Percentiles rank a stretch among this genome's conserved stretches.
Conservation (phyloP, 805 yeast species). For the Candida nitratophila region DNA sequence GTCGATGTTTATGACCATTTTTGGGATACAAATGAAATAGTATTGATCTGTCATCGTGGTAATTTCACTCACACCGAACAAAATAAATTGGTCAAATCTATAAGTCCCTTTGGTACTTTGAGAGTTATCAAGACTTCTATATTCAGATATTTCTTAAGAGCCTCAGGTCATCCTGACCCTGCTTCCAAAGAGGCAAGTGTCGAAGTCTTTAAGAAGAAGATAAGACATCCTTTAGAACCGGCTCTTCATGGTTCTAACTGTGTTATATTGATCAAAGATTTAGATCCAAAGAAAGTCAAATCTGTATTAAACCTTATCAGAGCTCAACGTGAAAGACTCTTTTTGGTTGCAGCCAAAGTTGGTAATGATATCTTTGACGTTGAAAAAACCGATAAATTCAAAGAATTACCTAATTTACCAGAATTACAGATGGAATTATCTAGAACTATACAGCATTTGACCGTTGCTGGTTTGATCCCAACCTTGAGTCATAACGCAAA, state of each 20-base stretch:
- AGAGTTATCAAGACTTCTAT: conserved; percentile 62
- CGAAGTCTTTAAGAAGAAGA: conserved; percentile 30
- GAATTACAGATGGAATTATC: conserved; percentile 76
- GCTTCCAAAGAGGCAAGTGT: conserved; percentile 46
- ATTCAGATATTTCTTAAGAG: conserved; percentile 71
- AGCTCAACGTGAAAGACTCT: conserved; percentile 61
- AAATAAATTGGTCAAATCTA: conserved; percentile 50
- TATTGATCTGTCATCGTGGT: conserved; percentile 80
- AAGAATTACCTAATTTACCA: conserved; percentile 64
- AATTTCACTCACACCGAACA: conserved; percentile 69
- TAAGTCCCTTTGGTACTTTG: conserved; percentile 61
- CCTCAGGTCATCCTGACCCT: conserved; percentile 66
- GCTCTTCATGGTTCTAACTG: conserved; percentile 85
- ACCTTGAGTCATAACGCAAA: conserved; percentile 69
- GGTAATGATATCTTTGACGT: conserved; percentile 52
- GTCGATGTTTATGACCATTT: conserved; percentile 73
- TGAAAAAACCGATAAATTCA: conserved; percentile 51
- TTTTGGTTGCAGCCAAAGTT: conserved; percentile 80
- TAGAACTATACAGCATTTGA: conserved; percentile 73
- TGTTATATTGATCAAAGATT: conserved; percentile 55
- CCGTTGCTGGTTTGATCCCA: conserved; percentile 85
- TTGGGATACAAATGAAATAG: conserved; percentile 59
- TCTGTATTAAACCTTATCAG: conserved; percentile 55
- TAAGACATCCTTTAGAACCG: conserved; percentile 60
- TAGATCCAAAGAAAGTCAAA: conserved; percentile 65